Evolutionary conservation across 768 basidiomycete genomes (phyloP).

Genomic region (Lentinula detonsa): DNA sequence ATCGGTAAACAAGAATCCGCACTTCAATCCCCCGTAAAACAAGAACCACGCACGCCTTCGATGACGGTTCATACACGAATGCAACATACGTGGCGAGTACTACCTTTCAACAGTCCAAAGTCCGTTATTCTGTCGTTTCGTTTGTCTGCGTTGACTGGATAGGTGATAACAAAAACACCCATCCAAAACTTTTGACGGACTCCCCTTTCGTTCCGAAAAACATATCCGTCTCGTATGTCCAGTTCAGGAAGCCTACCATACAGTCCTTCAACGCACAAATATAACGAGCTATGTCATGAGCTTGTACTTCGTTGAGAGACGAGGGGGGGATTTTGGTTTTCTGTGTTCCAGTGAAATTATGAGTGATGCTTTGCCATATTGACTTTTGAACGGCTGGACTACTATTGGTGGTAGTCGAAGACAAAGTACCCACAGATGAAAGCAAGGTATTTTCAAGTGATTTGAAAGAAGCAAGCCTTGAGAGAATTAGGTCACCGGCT

Average conservation of each 20-base stretch:
- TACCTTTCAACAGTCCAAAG: neutral
- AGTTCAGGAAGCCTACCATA: conserved; percentile 54
- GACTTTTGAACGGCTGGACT: neutral
- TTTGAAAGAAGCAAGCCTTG: neutral
- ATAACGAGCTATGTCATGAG: conserved; percentile 20
- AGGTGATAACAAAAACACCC: conserved; percentile 41
- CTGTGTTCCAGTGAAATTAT: neutral
- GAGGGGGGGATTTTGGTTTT: neutral
- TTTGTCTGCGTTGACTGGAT: neutral
- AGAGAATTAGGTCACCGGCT: neutral
- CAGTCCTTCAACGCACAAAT: conserved; percentile 49
- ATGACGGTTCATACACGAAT: neutral
- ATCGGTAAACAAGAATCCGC: too few species aligned
- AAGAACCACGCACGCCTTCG: too few species aligned
- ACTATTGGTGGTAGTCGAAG: neutral
- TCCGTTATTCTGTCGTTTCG: neutral
- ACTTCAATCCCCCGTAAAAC: too few species aligned
- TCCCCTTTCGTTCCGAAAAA: conserved; percentile 53
- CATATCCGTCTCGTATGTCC: conserved; percentile 58
- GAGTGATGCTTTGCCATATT: neutral
- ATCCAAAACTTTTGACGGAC: conserved; percentile 55
- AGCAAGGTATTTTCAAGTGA: neutral
- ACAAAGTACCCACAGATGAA: neutral
- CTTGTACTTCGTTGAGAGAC: neutral
- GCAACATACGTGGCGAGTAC: neutral